These are phyloP conservation scores for Pisolithus marmoratus DNA, from an alignment of 768 basidiomycete species.

Conservation along the genomic window DNA sequence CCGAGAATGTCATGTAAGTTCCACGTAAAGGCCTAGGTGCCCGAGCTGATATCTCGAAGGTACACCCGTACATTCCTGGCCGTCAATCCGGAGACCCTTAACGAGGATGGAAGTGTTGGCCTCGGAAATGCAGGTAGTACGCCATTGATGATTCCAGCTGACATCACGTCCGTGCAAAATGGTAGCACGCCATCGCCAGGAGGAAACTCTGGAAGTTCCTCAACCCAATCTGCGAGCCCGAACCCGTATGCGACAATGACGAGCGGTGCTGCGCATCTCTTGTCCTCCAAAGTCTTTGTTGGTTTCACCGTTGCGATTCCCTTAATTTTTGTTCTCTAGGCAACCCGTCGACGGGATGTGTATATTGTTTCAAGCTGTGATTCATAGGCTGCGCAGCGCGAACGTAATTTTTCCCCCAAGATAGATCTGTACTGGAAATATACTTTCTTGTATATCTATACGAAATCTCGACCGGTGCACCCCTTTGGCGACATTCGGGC, in stretches of 20 bases:
- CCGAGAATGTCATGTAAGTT: slow-evolving; percentile 50
- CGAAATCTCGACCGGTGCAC: no score
- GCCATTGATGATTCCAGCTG: slow-evolving; percentile 56
- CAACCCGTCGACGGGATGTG: background rate
- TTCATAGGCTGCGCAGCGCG: no score
- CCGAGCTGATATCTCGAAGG: slow-evolving; percentile 7
- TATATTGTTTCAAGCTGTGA: no score
- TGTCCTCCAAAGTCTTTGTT: slow-evolving; percentile 46
- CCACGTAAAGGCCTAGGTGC: background rate
- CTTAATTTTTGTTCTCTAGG: slow-evolving; percentile 15
- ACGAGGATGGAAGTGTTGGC: slow-evolving; percentile 46
- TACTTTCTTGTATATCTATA: no score
- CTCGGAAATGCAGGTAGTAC: slow-evolving; percentile 36
- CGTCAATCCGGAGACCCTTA: slow-evolving; percentile 47
- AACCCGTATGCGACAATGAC: slow-evolving; percentile 5
- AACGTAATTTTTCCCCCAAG: no score
- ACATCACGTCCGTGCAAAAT: slow-evolving; percentile 41
- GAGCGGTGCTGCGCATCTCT: slow-evolving; percentile 41
- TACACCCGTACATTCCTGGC: slow-evolving; percentile 40
- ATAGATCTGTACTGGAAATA: no score
- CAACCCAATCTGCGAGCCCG: slow-evolving; percentile 15
- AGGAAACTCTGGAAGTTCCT: slow-evolving; percentile 19
- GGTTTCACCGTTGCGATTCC: slow-evolving; percentile 44
- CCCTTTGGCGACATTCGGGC: no score
- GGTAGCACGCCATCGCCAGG: slow-evolving; percentile 21